These are phyloP conservation scores for Ceratobasidium sp. DNA, from an alignment of 1,284 basidiomycete genomes.

Conservation along the genomic window DNA sequence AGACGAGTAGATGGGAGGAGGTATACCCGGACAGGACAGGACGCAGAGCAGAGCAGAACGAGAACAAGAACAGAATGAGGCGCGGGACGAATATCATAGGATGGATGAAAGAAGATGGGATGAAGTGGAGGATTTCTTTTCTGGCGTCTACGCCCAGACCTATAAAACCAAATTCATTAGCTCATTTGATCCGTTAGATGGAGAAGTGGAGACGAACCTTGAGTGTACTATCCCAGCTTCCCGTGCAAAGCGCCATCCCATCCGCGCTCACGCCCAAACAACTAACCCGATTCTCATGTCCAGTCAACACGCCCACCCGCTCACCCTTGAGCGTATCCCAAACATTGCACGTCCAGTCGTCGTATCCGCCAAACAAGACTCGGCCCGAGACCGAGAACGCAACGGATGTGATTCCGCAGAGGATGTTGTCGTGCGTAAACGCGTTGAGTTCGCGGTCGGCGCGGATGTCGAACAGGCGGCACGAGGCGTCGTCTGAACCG, in stretches of 20 bases:
- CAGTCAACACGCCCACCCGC: slow-evolving; percentile 94
- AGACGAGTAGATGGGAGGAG: too few species aligned
- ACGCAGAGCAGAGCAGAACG: too few species aligned
- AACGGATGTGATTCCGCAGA: slow-evolving; percentile 98
- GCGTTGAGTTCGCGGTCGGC: slow-evolving; percentile 97
- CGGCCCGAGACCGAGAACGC: slow-evolving; percentile 98
- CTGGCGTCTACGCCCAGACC: slow-evolving; percentile 62
- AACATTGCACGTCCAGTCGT: slow-evolving; percentile 99
- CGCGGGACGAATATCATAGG: background rate
- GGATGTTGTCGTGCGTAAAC: slow-evolving; percentile 98
- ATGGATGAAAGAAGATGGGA: background rate
- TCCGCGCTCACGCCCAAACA: slow-evolving; percentile 96
- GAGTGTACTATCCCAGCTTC: slow-evolving; percentile 97
- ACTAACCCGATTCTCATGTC: slow-evolving; percentile 97
- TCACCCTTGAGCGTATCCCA: slow-evolving; percentile 99
- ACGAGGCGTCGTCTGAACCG: slow-evolving; percentile 98
- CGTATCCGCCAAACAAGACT: slow-evolving; percentile 97
- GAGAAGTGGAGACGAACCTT: slow-evolving; percentile 71
- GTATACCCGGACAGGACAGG: too few species aligned
- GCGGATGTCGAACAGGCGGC: slow-evolving; percentile 97
- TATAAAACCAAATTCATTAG: slow-evolving; percentile 51
- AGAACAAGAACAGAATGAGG: too few species aligned
- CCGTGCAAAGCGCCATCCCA: slow-evolving; percentile 98
- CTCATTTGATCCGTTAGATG: background rate
- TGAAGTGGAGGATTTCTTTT: background rate